Evolutionary conservation across 2,329 filamentous ascomycete genomes (phyloP).

Genomic region (Ceratocystis papillata): DNA sequence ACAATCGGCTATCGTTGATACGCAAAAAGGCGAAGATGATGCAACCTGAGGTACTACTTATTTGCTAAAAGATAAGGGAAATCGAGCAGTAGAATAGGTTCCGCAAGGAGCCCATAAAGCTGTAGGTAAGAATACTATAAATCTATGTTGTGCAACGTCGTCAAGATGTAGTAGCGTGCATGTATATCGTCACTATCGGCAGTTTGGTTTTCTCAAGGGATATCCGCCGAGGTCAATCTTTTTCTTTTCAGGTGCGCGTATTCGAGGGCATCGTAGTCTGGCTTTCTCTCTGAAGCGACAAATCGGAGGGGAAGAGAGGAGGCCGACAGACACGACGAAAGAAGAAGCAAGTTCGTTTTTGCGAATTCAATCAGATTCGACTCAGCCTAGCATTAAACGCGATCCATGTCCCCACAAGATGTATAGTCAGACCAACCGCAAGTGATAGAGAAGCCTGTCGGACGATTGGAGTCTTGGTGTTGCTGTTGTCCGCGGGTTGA

Average conservation of each 20-base stretch:
- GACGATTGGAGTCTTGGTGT: neutral
- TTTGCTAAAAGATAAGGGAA: neutral
- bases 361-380: neutral
- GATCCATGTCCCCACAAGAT: neutral
- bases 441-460: neutral
- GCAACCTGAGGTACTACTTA: neutral
- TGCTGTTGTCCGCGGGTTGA: neutral
- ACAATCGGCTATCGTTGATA: neutral
- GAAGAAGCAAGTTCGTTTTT: neutral
- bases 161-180: neutral
- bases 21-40: neutral
- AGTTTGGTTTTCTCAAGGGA: neutral
- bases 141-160: neutral
- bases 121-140: neutral
- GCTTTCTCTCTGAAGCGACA: neutral
- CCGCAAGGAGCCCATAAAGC: neutral
- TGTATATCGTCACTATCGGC: constrained; percentile 1
- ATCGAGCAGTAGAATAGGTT: neutral
- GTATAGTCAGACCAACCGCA: neutral
- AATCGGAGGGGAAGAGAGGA: neutral
- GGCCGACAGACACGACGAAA: no score
- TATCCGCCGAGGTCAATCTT: neutral
- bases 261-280: neutral
- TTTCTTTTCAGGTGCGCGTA: neutral
- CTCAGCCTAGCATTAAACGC: neutral